These are phyloP conservation scores for Pseudisothecium myosuroides DNA, from an alignment of 225 moss, liverwort and hornwort genomes.

Conservation along the genomic window DNA sequence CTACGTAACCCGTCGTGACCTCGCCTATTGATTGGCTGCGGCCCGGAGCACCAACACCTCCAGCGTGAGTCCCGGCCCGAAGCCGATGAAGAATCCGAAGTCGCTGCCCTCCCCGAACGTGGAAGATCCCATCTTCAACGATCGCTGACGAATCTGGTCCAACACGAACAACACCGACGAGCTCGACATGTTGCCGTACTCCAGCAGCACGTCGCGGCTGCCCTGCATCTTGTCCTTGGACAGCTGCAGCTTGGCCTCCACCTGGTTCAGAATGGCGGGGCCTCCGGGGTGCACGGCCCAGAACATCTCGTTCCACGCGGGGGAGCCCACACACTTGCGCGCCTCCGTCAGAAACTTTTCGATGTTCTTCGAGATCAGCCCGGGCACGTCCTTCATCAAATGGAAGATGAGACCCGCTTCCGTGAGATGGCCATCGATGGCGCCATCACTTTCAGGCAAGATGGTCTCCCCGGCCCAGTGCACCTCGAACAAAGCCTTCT, in stretches of 20 bases:
- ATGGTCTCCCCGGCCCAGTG: neutral
- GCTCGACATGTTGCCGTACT: neutral
- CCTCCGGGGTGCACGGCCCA: neutral
- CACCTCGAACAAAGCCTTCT: neutral
- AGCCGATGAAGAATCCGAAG: neutral
- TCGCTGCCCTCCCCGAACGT: neutral
- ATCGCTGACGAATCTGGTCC: neutral
- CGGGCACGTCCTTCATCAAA: slow-evolving; percentile 18
- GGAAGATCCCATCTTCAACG: neutral
- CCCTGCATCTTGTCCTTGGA: neutral
- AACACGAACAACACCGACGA: neutral
- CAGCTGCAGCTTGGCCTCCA: neutral
- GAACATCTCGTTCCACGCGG: neutral
- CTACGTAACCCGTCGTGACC: neutral
- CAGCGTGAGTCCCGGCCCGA: neutral
- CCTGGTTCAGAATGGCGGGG: neutral
- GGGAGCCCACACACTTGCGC: neutral
- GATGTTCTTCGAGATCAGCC: neutral
- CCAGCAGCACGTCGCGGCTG: neutral
- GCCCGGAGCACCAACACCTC: neutral
- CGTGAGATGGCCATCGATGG: slow-evolving; percentile 25
- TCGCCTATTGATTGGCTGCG: neutral
- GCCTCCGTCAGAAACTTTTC: neutral
- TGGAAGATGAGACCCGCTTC: slow-evolving; percentile 35
- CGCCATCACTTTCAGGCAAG: slow-evolving; percentile 14